Conservation (phyloP, 2,329 filamentous ascomycete genomes). For the Aspergillus sp. region DNA sequence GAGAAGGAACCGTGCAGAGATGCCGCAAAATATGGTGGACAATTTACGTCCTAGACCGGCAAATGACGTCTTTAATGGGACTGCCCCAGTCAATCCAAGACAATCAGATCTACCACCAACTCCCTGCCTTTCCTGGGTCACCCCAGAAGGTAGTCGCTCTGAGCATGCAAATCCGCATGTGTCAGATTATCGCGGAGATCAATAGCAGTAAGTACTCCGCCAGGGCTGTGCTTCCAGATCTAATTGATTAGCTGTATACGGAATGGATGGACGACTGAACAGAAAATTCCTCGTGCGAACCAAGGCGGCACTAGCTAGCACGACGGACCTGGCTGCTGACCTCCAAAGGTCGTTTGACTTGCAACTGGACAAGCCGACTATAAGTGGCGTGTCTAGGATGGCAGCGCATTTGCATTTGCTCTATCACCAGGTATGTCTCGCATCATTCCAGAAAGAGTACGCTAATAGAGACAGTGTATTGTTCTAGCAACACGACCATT, state of each 20-base stretch:
- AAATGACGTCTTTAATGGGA: conserved; percentile 57
- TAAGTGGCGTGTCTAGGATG: conserved; percentile 43
- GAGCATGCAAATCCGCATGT: conserved; percentile 49
- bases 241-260: conserved; percentile 41
- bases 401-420: conserved; percentile 43
- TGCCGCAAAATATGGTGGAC: conserved; percentile 30
- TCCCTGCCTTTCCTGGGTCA: conserved; percentile 46
- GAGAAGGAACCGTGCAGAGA: conserved; percentile 23
- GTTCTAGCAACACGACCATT: conserved; percentile 44
- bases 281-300: conserved; percentile 40
- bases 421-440: conserved; percentile 40
- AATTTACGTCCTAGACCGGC: conserved; percentile 31
- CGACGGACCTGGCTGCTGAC: conserved; percentile 43
- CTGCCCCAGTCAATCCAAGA: conserved; percentile 51
- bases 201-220: conserved; percentile 36
- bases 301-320: conserved; percentile 40
- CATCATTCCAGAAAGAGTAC: neutral
- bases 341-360: conserved; percentile 39
- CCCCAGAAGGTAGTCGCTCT: conserved; percentile 42
- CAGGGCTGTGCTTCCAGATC: neutral
- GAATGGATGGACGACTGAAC: conserved; percentile 37
- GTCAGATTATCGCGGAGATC: conserved; percentile 46
- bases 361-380: conserved; percentile 31
- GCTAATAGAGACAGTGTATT: conserved; percentile 33
- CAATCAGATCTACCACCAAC: conserved; percentile 50